These are phyloP conservation scores for Mycotypha africana DNA, from an alignment of 371 early-diverging fungal species.

Conservation along the genomic window DNA sequence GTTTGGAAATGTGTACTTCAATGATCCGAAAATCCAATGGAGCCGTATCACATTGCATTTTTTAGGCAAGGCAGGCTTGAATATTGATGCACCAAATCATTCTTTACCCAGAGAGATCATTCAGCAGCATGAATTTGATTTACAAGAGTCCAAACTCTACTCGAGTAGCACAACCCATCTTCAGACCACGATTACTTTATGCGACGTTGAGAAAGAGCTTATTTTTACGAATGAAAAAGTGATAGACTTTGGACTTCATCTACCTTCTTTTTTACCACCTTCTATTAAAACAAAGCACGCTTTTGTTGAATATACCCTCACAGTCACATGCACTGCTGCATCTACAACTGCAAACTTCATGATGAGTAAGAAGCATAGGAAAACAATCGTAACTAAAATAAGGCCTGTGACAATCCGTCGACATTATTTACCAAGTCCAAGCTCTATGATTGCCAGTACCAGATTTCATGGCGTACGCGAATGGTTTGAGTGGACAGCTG, in stretches of 20 bases:
- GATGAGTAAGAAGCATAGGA: slow-evolving; percentile 23
- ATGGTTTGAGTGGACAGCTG: slow-evolving; percentile 41
- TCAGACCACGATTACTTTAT: slow-evolving; percentile 24
- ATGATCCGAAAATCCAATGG: slow-evolving; percentile 34
- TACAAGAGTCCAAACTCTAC: slow-evolving; percentile 3
- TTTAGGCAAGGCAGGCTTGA: slow-evolving; percentile 26
- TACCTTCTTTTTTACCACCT: slow-evolving; percentile 31
- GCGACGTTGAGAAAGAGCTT: slow-evolving; percentile 40
- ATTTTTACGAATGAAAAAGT: slow-evolving; percentile 25
- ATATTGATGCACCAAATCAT: slow-evolving; percentile 18
- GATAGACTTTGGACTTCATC: slow-evolving; percentile 38
- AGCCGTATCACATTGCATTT: slow-evolving; percentile 36
- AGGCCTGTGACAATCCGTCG: slow-evolving; percentile 24
- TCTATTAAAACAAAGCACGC: slow-evolving; percentile 28
- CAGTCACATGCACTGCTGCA: slow-evolving; percentile 23
- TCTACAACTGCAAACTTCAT: slow-evolving; percentile 16
- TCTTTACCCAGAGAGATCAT: slow-evolving; percentile 10
- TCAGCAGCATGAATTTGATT: not conserved
- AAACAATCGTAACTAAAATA: slow-evolving; percentile 10
- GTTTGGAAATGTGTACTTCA: slow-evolving; percentile 29
- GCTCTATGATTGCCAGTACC: slow-evolving; percentile 34
- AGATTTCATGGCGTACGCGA: slow-evolving; percentile 23
- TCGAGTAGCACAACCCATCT: slow-evolving; percentile 8
- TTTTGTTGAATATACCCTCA: slow-evolving; percentile 29
- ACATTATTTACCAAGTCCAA: slow-evolving; percentile 38